These are phyloP conservation scores for Talaromyces piceae DNA, from an alignment of 2,329 filamentous ascomycete species.

Conservation along the genomic window DNA sequence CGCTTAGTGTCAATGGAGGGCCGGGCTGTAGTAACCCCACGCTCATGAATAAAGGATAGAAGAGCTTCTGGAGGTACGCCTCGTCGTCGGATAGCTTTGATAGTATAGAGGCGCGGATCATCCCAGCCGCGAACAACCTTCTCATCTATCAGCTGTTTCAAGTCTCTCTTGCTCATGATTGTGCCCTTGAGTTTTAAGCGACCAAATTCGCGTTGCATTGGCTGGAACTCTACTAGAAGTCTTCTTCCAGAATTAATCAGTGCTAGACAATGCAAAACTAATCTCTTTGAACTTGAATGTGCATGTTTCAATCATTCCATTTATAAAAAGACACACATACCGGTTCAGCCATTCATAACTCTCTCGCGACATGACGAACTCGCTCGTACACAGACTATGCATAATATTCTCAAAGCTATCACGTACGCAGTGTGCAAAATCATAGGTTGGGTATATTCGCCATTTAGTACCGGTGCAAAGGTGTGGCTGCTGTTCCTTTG, in stretches of 20 bases:
- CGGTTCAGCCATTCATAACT: slow-evolving; percentile 75
- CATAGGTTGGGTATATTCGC: slow-evolving; percentile 93
- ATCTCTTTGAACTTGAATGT: too few relatives aligned
- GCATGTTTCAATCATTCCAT: too few relatives aligned
- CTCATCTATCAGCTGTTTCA: slow-evolving; percentile 69
- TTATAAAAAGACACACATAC: slow-evolving; percentile 36
- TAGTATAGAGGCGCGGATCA: slow-evolving; percentile 80
- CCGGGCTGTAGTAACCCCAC: slow-evolving; percentile 77
- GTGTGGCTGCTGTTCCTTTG: slow-evolving; percentile 12
- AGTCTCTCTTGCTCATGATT: slow-evolving; percentile 76
- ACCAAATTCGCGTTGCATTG: slow-evolving; percentile 84
- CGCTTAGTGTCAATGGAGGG: slow-evolving; percentile 71
- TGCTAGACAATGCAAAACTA: too few relatives aligned
- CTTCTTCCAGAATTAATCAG: too few relatives aligned
- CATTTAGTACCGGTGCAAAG: slow-evolving; percentile 69
- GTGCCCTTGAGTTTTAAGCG: slow-evolving; percentile 76
- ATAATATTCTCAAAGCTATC: slow-evolving; percentile 91
- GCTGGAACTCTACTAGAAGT: slow-evolving; percentile 39
- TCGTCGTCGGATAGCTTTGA: slow-evolving; percentile 74
- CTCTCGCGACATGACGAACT: slow-evolving; percentile 76
- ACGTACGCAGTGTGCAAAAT: slow-evolving; percentile 83
- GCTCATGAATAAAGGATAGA: slow-evolving; percentile 81
- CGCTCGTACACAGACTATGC: slow-evolving; percentile 86
- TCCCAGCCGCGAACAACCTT: slow-evolving; percentile 79
- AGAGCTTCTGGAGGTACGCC: slow-evolving; percentile 85